Evolutionary conservation across 2,329 filamentous ascomycete genomes (phyloP), one percentile per base, ranked within the genome.

Genomic region (Colletotrichum simmondsii): DNA sequence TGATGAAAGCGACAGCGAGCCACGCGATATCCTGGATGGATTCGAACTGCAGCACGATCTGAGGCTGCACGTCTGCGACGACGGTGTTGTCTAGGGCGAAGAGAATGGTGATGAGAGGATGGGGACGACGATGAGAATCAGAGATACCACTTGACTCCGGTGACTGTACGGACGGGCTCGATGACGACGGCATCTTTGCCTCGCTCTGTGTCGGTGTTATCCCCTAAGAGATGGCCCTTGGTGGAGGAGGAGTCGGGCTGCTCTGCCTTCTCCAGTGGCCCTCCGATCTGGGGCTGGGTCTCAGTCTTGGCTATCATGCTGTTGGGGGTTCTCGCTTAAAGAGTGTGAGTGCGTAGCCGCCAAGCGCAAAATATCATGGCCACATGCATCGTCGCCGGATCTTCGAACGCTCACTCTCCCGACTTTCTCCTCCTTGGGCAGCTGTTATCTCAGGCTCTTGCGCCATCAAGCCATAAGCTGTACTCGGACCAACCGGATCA

Each of bases 1-100:
- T 58, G 58, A 71, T 68, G 71, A 87, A 84, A 5, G 75, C 75
- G 2, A 77, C 76, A 3, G 73, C 74, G 3, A 86, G 75, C 85
- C 85, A 87, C 0, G 80, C 76, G 5, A 87, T 76, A 58, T 84
- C 82, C 2, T 78, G 70, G 24, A 83, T 74, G 3, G 79, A 75
- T n/a, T 80, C 76, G 58, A 85, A 85, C 1, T 77, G 73, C 16
- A 77, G 73, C 8, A 84, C 78, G 46, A 86, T 83, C 2, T 77
- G 73, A 0, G 82, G 82, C 70, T 87, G 84, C 4, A 87, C 79
- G 74, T 85, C 84, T 3, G 86, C 85, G 1, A 86, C 80, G 65
- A 87, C 84, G 5, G 85, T 88, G 26, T 82, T 86, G 74, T 84
- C 81, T 7, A 84, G 77, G 8, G 81, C 80, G 65, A 84, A 84